Conservation (phyloP, 73 alveolate species). For the Paramecium sexaurelia region DNA sequence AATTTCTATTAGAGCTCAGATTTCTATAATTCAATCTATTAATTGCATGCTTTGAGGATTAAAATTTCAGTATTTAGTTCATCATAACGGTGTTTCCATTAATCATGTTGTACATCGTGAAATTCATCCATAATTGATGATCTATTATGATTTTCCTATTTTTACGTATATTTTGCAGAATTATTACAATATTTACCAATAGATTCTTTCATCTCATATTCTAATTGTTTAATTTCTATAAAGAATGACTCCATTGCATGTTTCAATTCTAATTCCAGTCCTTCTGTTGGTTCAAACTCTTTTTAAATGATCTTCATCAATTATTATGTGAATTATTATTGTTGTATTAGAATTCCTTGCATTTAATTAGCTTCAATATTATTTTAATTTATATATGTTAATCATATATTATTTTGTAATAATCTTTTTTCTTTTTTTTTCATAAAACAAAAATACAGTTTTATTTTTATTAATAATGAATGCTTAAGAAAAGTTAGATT, state of each 20-base stretch:
- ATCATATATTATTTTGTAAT: background rate
- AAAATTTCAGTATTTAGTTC: background rate
- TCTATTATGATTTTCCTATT: background rate
- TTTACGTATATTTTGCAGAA: conserved; percentile 15
- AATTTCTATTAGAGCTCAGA: background rate
- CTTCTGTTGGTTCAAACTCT: conserved; percentile 35
- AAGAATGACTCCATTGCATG: conserved; percentile 36
- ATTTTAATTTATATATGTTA: background rate
- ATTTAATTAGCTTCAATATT: background rate
- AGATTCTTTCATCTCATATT: conserved; percentile 27
- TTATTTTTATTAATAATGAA: background rate
- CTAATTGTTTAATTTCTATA: conserved; percentile 41
- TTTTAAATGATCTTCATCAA: background rate
- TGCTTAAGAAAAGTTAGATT: background rate
- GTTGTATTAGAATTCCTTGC: conserved; percentile 33
- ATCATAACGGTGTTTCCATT: conserved; percentile 33
- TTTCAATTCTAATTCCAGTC: conserved; percentile 24
- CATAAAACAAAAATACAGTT: background rate
- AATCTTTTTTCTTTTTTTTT: background rate
- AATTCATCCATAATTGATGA: conserved; percentile 25
- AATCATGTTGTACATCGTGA: background rate
- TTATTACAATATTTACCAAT: background rate
- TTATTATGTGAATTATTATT: background rate
- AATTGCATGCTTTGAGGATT: conserved; percentile 31
- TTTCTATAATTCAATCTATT: background rate